Evolutionary conservation across 306 rosid species (phyloP).

Genomic region (Geum urbanum): DNA sequence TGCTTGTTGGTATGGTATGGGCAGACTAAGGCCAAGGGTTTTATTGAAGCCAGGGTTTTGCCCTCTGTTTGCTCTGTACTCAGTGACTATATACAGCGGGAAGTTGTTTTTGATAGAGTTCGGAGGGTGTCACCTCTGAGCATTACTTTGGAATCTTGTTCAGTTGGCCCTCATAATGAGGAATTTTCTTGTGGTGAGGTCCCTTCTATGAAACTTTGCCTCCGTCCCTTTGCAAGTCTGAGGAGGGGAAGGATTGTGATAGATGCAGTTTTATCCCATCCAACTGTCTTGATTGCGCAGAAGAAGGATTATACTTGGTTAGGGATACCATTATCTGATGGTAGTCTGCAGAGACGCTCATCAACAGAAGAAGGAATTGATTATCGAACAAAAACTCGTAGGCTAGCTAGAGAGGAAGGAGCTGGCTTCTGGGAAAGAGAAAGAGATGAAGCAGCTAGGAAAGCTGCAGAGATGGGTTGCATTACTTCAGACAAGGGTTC

Average conservation of each 20-base stretch:
- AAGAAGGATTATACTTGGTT: conserved; percentile 86
- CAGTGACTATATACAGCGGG: conserved; percentile 69
- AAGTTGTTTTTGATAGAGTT: conserved; percentile 74
- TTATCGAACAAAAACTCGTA: conserved; percentile 58
- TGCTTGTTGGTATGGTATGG: conserved; percentile 82
- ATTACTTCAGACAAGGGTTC: conserved; percentile 45
- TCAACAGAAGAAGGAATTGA: conserved; percentile 80
- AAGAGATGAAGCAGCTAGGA: conserved; percentile 66
- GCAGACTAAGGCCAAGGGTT: conserved; percentile 58
- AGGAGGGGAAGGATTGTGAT: conserved; percentile 84
- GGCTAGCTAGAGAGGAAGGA: conserved; percentile 68
- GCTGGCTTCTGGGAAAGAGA: conserved; percentile 40
- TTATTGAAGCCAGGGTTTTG: conserved; percentile 58
- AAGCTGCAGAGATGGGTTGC: conserved; percentile 78
- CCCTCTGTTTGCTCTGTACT: conserved; percentile 76
- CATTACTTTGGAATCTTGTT: conserved; percentile 76
- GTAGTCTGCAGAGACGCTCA: conserved; percentile 32
- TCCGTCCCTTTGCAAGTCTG: conserved; percentile 74
- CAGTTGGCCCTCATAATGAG: conserved; percentile 67
- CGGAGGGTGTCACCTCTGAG: conserved; percentile 74
- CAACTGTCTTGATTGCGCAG: conserved; percentile 62
- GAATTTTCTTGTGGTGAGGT: conserved; percentile 88
- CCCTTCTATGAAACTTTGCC: conserved; percentile 60
- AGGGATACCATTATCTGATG: conserved; percentile 66
- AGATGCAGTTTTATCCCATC: conserved; percentile 76